These are phyloP conservation scores for Mycena belliarum DNA, from an alignment of 768 basidiomycete species.

Conservation along the genomic window DNA sequence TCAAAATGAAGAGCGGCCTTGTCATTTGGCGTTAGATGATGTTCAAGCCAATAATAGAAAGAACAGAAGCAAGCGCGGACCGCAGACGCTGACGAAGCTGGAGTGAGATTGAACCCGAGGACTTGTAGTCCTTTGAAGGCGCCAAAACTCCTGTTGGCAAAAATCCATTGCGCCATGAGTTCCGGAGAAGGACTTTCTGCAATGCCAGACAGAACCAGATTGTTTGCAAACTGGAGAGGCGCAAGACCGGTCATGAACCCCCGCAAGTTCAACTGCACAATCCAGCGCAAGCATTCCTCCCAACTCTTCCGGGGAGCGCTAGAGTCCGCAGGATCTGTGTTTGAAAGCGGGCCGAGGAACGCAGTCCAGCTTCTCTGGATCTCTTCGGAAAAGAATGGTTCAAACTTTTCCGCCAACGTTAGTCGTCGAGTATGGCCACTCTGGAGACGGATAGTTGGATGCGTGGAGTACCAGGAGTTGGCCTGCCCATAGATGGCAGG, in stretches of 20 bases:
- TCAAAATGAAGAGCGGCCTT: conserved; percentile 8
- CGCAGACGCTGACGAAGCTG: background rate
- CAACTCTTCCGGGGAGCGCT: background rate
- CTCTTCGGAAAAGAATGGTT: background rate
- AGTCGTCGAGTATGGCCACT: background rate
- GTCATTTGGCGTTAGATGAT: conserved; percentile 2
- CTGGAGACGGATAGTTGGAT: background rate
- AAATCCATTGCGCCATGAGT: conserved; percentile 17
- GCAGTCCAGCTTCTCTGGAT: background rate
- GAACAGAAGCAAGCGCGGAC: background rate
- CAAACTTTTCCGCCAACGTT: conserved; percentile 1
- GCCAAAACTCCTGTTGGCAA: conserved; percentile 5
- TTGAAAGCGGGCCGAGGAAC: conserved; percentile 2
- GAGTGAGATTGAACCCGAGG: conserved; percentile 5
- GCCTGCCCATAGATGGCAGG: background rate
- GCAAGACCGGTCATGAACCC: conserved; percentile 17
- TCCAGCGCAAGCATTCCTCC: conserved; percentile 5
- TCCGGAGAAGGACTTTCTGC: background rate
- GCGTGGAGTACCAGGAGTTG: background rate
- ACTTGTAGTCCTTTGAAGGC: conserved; percentile 14
- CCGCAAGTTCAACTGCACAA: background rate
- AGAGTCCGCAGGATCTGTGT: conserved; percentile 4
- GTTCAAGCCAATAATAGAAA: background rate
- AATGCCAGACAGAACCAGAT: conserved; percentile 5
- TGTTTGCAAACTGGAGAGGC: conserved; percentile 22